Conservation (phyloP, 768 basidiomycete genomes). For the Gautieria morchelliformis region DNA sequence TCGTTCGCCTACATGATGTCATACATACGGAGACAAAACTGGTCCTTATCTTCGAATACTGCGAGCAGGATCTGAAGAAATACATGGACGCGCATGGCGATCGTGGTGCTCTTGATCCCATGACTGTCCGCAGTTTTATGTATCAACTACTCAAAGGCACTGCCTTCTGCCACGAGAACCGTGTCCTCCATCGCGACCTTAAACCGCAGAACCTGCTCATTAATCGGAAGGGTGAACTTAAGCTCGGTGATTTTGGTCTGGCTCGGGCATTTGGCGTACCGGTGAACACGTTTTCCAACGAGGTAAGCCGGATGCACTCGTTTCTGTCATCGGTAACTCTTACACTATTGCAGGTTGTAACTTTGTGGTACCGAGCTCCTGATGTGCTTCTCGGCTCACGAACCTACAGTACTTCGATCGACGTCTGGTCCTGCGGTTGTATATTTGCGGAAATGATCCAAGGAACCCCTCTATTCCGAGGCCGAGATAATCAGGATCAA, state of each 20-base stretch:
- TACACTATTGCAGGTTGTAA: slow-evolving; percentile 65
- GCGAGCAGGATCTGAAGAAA: slow-evolving; percentile 96
- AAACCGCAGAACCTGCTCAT: slow-evolving; percentile 98
- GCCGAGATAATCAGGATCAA: slow-evolving; percentile 95
- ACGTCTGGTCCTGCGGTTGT: slow-evolving; percentile 98
- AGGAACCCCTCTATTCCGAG: slow-evolving; percentile 92
- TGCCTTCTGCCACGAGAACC: slow-evolving; percentile 97
- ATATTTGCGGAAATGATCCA: slow-evolving; percentile 99
- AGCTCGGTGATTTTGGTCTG: slow-evolving; percentile 95
- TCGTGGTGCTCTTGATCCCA: slow-evolving; percentile 78
- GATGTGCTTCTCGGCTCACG: slow-evolving; percentile 95
- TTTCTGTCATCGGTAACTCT: not conserved
- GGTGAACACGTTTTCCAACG: slow-evolving; percentile 98
- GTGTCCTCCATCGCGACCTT: slow-evolving; percentile 93
- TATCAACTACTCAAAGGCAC: slow-evolving; percentile 95
- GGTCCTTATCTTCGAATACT: slow-evolving; percentile 96
- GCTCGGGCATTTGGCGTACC: slow-evolving; percentile 98
- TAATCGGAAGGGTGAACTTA: slow-evolving; percentile 93
- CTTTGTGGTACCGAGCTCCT: slow-evolving; percentile 96
- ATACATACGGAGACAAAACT: slow-evolving; percentile 98
- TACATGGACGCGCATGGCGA: slow-evolving; percentile 99
- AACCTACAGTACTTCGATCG: slow-evolving; percentile 96
- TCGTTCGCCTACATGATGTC: slow-evolving; percentile 95
- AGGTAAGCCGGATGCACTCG: slow-evolving; percentile 35
- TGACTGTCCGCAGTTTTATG: slow-evolving; percentile 91